Conservation (phyloP, 768 basidiomycete genomes). For the Mycena epipterygia region DNA sequence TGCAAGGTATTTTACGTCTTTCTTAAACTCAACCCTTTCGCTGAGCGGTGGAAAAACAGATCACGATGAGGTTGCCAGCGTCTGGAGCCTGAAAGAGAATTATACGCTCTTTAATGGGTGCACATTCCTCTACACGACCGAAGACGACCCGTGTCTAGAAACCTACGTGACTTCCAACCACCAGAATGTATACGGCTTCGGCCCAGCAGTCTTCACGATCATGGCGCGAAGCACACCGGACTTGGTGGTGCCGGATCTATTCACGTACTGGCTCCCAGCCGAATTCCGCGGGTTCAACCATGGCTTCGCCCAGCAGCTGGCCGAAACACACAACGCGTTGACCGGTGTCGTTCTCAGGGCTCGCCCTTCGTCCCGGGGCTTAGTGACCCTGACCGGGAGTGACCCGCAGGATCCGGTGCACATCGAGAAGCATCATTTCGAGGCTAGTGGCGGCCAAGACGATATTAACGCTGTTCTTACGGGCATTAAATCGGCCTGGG, state of each 20-base stretch:
- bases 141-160: constrained; percentile 43
- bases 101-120: too few species aligned
- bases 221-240: constrained; percentile 36
- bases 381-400: constrained; percentile 43
- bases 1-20: too few species aligned
- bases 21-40: too few species aligned
- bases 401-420: constrained; percentile 45
- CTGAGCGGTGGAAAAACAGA: too few species aligned
- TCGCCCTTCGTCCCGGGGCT: constrained; percentile 43
- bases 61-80: too few species aligned
- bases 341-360: constrained; percentile 43
- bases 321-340: constrained; percentile 38
- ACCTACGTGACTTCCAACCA: constrained; percentile 38
- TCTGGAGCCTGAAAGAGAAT: too few species aligned
- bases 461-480: too few species aligned
- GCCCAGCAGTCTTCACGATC: constrained; percentile 35
- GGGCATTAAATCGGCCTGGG: constrained; percentile 43
- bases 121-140: constrained; percentile 37
- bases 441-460: too few species aligned
- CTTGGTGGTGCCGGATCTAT: constrained; percentile 40
- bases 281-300: too few species aligned
- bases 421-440: constrained; percentile 45
- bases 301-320: too few species aligned
- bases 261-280: constrained; percentile 42
- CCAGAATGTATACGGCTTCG: constrained; percentile 43